A percentile compares a stretch with the other conserved stretches of the same genome.
These are phyloP conservation scores for Endothia cerciana DNA, from an alignment of 2,329 filamentous ascomycete species.

Conservation along the genomic window DNA sequence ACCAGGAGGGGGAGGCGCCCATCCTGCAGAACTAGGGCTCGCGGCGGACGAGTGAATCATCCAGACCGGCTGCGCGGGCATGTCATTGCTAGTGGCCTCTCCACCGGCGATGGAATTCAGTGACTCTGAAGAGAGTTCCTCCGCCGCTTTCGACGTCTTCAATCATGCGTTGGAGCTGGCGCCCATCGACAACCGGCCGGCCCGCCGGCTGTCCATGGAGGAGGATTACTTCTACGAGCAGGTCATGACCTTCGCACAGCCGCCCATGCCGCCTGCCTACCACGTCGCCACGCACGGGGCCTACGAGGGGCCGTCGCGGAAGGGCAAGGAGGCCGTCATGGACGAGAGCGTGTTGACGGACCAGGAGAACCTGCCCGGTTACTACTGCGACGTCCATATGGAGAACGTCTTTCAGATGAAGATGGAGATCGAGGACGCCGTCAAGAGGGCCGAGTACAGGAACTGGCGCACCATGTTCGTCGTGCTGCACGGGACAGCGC, in stretches of 20 bases:
- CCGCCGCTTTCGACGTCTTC: constrained; percentile 25
- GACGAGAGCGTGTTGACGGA: constrained; percentile 37
- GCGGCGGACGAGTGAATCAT: not conserved
- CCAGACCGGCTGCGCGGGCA: not conserved
- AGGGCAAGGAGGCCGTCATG: constrained; percentile 27
- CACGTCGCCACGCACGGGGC: constrained; percentile 34
- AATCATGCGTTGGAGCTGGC: constrained; percentile 29
- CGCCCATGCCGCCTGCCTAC: constrained; percentile 50
- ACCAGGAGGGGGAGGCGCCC: not conserved
- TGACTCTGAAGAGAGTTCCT: constrained; percentile 23
- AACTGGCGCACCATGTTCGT: constrained; percentile 68
- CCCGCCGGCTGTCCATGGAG: constrained; percentile 56
- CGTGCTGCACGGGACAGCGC: constrained; percentile 68
- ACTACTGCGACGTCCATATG: constrained; percentile 59
- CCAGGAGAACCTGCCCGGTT: constrained; percentile 56
- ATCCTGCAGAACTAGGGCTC: not conserved
- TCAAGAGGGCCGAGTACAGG: constrained; percentile 63
- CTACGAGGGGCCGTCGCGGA: constrained; percentile 40
- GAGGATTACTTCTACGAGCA: constrained; percentile 58
- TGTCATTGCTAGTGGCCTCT: not conserved
- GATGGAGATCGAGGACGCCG: constrained; percentile 68
- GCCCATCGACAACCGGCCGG: constrained; percentile 29
- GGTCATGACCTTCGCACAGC: constrained; percentile 52
- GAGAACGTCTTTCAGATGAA: constrained; percentile 65
- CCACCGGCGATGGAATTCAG: constrained; percentile 23